Conservation (phyloP, 2,329 filamentous ascomycete genomes). For the Bimuria novae-zelandiae region DNA sequence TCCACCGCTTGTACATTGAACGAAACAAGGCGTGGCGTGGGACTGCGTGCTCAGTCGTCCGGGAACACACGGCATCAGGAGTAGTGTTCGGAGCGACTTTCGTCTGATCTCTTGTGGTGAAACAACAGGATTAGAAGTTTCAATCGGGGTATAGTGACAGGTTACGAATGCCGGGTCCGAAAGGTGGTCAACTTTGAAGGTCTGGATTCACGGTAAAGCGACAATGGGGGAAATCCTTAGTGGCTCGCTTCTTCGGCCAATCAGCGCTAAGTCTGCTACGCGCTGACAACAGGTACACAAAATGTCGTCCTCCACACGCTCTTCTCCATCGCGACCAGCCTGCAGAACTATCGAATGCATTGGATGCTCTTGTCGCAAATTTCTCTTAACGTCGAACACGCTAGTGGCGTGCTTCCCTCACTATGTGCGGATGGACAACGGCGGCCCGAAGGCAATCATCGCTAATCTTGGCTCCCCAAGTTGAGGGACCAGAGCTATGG, state of each 20-base stretch:
- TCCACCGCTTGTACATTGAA: too few relatives aligned
- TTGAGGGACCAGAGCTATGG: too few relatives aligned
- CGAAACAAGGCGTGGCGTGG: too few relatives aligned
- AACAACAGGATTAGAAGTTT: too few relatives aligned
- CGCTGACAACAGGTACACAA: not conserved
- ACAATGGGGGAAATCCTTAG: not conserved
- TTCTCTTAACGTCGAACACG: not conserved
- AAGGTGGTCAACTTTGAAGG: not conserved
- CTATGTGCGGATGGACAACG: too few relatives aligned
- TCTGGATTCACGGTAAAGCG: not conserved
- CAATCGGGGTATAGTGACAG: too few relatives aligned
- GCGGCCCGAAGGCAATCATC: too few relatives aligned
- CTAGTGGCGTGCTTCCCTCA: not conserved
- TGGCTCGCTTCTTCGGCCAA: not conserved
- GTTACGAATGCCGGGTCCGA: not conserved
- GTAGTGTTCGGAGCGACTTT: not conserved
- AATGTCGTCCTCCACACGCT: not conserved
- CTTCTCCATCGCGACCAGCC: too few relatives aligned
- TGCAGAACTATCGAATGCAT: not conserved
- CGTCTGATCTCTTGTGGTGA: not conserved
- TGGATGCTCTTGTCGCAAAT: not conserved
- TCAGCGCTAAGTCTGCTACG: not conserved
- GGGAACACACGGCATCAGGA: not conserved
- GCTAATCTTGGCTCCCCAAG: too few relatives aligned
- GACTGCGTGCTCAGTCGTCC: too few relatives aligned